These are phyloP conservation scores for Combretum micranthum DNA, from an alignment of 345 rosid species.

Conservation along the genomic window DNA sequence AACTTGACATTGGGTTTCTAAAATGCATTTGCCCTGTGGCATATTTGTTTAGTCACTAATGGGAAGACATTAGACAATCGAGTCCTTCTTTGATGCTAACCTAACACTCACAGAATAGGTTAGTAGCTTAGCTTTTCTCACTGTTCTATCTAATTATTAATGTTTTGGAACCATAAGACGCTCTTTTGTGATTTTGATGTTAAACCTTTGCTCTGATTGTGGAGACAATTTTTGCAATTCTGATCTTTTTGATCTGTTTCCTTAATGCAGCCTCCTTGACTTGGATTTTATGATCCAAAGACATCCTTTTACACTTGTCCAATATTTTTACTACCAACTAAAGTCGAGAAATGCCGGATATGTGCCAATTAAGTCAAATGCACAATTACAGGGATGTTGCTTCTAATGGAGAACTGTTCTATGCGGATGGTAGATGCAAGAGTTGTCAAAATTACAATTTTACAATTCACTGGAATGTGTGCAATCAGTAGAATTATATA, in stretches of 20 bases:
- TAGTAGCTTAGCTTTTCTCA: background rate
- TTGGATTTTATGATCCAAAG: conserved; percentile 72
- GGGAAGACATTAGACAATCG: conserved; percentile 92
- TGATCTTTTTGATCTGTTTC: background rate
- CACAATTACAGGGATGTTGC: background rate
- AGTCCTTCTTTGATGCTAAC: conserved; percentile 76
- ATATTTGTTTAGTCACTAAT: conserved; percentile 74
- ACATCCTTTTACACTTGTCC: conserved; percentile 85
- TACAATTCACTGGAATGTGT: conserved; percentile 88
- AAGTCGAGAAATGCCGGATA: conserved; percentile 80
- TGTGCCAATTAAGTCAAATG: background rate
- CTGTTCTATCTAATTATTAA: no score
- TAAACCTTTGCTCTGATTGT: background rate
- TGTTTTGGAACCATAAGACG: background rate
- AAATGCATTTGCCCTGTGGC: conserved; percentile 34
- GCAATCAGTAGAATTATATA: no score
- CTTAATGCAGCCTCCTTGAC: conserved; percentile 55
- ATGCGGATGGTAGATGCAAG: conserved; percentile 64
- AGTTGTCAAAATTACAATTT: no score
- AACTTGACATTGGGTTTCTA: background rate
- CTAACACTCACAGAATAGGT: conserved; percentile 83
- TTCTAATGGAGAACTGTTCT: conserved; percentile 9
- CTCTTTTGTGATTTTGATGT: background rate
- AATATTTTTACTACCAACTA: conserved; percentile 83
- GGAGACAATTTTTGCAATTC: background rate